phyloP scores from a whole-genome alignment of 768 basidiomycete genomes.

The Agrocybe chaxingu region DNA sequence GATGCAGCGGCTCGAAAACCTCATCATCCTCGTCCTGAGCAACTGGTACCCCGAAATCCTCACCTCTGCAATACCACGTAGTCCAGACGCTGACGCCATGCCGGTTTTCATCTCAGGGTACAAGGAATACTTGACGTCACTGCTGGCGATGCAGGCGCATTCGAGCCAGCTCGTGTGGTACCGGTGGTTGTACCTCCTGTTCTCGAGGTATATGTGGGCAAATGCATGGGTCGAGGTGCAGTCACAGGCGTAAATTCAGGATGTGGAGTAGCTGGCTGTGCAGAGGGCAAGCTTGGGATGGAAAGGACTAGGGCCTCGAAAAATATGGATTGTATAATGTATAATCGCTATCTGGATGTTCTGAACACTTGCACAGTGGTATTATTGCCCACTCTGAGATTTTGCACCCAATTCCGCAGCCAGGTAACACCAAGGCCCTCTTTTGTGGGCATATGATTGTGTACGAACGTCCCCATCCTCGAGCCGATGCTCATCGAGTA shows the following conservation, averaged over 20 bases:
- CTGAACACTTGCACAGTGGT: background rate
- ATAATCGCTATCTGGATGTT: background rate
- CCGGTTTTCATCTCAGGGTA: constrained; percentile 58
- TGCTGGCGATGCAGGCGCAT: constrained; percentile 73
- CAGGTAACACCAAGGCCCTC: constrained; percentile 41
- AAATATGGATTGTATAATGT: background rate
- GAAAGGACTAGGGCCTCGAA: background rate
- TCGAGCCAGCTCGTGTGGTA: constrained; percentile 84
- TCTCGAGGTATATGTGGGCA: constrained; percentile 91
- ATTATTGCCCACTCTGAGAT: constrained; percentile 21
- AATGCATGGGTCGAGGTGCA: constrained; percentile 71
- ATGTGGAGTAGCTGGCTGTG: too few relatives aligned
- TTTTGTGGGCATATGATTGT: constrained; percentile 21
- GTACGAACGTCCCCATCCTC: constrained; percentile 27
- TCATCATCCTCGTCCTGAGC: constrained; percentile 12
- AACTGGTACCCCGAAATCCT: constrained; percentile 15
- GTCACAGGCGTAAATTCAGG: constrained; percentile 21
- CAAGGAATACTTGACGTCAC: constrained; percentile 49
- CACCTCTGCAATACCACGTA: constrained; percentile 8
- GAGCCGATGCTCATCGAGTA: constrained; percentile 33
- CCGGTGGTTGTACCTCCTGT: constrained; percentile 76
- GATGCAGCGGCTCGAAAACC: constrained; percentile 22
- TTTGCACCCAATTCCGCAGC: constrained; percentile 35
- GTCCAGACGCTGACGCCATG: constrained; percentile 18
- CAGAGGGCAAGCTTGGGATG: too few relatives aligned